Conservation (phyloP, 352 stramenopile species). For the Phytophthora melonis region DNA sequence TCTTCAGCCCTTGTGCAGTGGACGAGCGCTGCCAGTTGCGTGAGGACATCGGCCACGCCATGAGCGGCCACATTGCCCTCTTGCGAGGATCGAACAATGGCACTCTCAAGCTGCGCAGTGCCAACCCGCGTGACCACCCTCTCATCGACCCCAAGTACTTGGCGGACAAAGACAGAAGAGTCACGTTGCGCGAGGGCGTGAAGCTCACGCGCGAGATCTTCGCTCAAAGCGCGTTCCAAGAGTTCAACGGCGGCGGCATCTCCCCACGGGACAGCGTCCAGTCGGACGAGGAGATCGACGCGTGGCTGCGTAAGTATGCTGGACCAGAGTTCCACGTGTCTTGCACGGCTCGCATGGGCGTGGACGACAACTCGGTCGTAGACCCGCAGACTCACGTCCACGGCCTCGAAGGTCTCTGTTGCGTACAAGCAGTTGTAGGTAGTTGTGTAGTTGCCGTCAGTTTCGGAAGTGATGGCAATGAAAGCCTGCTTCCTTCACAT, state of each 20-base stretch:
- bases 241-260: slow-evolving; percentile 75
- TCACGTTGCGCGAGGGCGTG: slow-evolving; percentile 77
- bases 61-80: slow-evolving; percentile 84
- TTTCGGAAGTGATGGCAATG: slow-evolving; percentile 6
- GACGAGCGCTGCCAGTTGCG: slow-evolving; percentile 31
- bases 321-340: slow-evolving; percentile 88
- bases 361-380: slow-evolving; percentile 81
- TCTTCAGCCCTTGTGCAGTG: slow-evolving; percentile 86
- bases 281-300: slow-evolving; percentile 77
- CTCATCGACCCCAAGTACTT: slow-evolving; percentile 90
- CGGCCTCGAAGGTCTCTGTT: slow-evolving; percentile 82
- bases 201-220: slow-evolving; percentile 86
- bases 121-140: slow-evolving; percentile 70
- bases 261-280: slow-evolving; percentile 64
- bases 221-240: slow-evolving; percentile 81
- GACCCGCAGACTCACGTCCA: slow-evolving; percentile 86
- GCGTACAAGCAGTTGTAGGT: background rate
- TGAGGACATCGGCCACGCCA: slow-evolving; percentile 65
- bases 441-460: slow-evolving; percentile 1
- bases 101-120: slow-evolving; percentile 74
- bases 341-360: slow-evolving; percentile 89
- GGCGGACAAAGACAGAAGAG: slow-evolving; percentile 64
- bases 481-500: too few species aligned
- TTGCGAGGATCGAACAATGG: slow-evolving; percentile 86
- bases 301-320: slow-evolving; percentile 79